Evolutionary conservation across 495 filamentous ascomycete species (phyloP), one percentile per base, ranked within the genome.

Genomic region (Terfezia claveryi): DNA sequence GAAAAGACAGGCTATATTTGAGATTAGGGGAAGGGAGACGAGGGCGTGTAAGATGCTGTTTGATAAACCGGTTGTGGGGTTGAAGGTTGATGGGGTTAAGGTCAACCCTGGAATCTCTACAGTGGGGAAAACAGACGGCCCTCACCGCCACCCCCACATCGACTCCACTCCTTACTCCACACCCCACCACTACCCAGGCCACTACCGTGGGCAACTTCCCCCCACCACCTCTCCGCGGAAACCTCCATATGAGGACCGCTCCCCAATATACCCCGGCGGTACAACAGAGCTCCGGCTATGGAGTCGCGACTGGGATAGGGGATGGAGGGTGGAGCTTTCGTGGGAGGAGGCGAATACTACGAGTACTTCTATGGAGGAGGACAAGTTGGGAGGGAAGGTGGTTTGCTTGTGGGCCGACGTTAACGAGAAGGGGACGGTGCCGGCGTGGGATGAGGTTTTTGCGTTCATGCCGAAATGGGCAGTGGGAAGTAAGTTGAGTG

Each of bases 331-430:
- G 8, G 77, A 82, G 61, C 75, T 94, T 0, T 69, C 76, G 37
- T 91, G 87, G 80, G 61, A 66, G 3, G 54, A 63, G 27, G 20
- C 20, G 20, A 66, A 72, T 46, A 63, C 66, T 4, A 46, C 41
- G 14, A 46, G 41, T 14, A 5, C 41, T 4, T 14, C 41, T 14
- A 14, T 9, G 41, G 41, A 46, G 41, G 41, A 46, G 4, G 54
- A 60, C 5, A 23, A 50, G 10, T 12, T 89, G 51, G 75, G 77
- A 57, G 88, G 87, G 0, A 72, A 70, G 50, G 78, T 87, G 4
- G 74, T 82, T 10, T 96, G 89, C 71, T 67, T 85, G 14, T 98
- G 91, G 91, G 84, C 80, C 60, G 91, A 96, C 70, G 78, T 76
- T 36, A 94, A 93, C 59, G 71, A 68, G 10, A 36, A 52, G 36